A percentile compares a stretch with the other conserved stretches of the same genome.
phyloP scores from a whole-genome alignment of 2,329 filamentous ascomycete species.

The Sporothrix inflata region DNA sequence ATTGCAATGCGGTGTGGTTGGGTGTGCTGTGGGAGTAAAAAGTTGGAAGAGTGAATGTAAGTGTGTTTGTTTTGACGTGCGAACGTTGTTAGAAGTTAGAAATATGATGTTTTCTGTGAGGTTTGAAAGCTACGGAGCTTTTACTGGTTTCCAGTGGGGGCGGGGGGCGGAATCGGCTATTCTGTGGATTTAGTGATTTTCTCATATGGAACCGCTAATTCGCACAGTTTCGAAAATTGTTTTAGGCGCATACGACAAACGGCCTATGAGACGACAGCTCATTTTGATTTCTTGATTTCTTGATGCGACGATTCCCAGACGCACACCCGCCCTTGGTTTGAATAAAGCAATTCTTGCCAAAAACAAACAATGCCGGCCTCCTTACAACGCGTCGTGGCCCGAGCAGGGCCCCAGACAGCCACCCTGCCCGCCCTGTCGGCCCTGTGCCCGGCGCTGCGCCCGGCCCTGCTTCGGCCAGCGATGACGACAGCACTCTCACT shows the following conservation, averaged over 20 bases:
- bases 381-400: neutral
- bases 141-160: neutral
- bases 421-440: neutral
- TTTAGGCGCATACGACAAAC: neutral
- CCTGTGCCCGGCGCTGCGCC: neutral
- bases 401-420: neutral
- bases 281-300: neutral
- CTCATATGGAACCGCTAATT: fast-evolving
- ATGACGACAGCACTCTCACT: neutral
- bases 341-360: neutral
- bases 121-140: neutral
- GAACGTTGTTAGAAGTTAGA: neutral
- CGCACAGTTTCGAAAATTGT: neutral
- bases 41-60: neutral
- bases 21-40: neutral
- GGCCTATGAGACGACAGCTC: neutral
- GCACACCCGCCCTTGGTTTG: neutral
- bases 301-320: neutral
- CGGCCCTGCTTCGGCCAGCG: neutral
- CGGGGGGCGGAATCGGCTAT: neutral
- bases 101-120: neutral
- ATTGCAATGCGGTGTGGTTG: neutral
- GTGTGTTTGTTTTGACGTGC: neutral
- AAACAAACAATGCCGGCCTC: neutral
- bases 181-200: neutral